Conservation (phyloP, 169 alveolate genomes). For the Eimeria necatrix region DNA sequence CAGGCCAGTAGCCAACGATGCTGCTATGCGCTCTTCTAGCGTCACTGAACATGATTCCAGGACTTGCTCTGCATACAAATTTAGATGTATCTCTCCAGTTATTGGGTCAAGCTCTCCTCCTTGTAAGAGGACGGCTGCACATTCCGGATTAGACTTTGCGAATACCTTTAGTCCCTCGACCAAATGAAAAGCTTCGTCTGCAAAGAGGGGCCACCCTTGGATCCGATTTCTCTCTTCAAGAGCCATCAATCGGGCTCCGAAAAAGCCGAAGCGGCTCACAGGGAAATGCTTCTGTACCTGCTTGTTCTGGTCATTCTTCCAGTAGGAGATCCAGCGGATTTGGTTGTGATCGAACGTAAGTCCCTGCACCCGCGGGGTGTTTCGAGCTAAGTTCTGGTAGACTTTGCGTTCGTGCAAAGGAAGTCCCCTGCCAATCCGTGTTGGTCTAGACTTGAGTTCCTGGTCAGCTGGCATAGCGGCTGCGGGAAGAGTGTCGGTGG, state of each 20-base stretch:
- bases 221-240: constrained; percentile 82
- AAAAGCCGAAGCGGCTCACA: constrained; percentile 86
- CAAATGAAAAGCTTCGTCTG: constrained; percentile 77
- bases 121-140: constrained; percentile 36
- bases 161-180: constrained; percentile 55
- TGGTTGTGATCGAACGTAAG: constrained; percentile 88
- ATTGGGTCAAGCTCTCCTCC: constrained; percentile 50
- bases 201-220: constrained; percentile 73
- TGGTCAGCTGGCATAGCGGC: not conserved
- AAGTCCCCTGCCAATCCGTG: constrained; percentile 82
- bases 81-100: constrained; percentile 45
- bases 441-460: constrained; percentile 52
- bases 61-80: constrained; percentile 59
- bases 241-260: constrained; percentile 86
- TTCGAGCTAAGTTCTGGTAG: constrained; percentile 84
- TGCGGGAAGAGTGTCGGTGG: not conserved
- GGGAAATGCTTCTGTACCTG: constrained; percentile 88
- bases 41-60: constrained; percentile 46
- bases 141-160: constrained; percentile 66
- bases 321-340: constrained; percentile 88
- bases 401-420: constrained; percentile 86
- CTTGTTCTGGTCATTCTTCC: constrained; percentile 87
- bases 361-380: constrained; percentile 86
- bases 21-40: constrained; percentile 47
- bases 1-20: constrained; percentile 38